Percentiles rank a stretch among this genome's conserved stretches.
phyloP scores from a whole-genome alignment of 2,329 filamentous ascomycete species.

The Xylariaceae sp. region DNA sequence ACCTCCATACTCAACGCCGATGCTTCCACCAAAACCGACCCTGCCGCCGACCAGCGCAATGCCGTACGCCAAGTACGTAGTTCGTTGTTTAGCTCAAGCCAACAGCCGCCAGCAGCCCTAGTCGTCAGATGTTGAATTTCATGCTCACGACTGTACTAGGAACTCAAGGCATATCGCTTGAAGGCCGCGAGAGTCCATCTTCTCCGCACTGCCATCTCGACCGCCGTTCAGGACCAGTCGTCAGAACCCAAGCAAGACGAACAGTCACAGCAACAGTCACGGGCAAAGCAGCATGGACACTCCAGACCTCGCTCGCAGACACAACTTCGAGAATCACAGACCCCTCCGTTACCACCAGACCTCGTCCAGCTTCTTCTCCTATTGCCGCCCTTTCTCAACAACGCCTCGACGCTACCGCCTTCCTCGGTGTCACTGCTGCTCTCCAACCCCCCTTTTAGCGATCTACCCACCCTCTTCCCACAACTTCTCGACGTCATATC shows the following conservation, averaged over 20 bases:
- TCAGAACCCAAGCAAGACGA: background rate
- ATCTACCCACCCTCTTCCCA: slow-evolving; percentile 45
- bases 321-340: slow-evolving; percentile 18
- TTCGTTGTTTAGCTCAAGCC: background rate
- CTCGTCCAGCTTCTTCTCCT: slow-evolving; percentile 52
- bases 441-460: slow-evolving; percentile 44
- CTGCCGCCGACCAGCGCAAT: slow-evolving; percentile 46
- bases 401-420: slow-evolving; percentile 33
- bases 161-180: slow-evolving; percentile 46
- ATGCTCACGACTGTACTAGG: slow-evolving; percentile 32
- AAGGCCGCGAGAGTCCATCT: slow-evolving; percentile 46
- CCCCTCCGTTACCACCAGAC: slow-evolving; percentile 34
- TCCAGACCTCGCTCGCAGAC: slow-evolving; percentile 25
- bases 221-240: slow-evolving; percentile 33
- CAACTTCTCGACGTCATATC: slow-evolving; percentile 45
- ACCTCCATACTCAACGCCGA: slow-evolving; percentile 51
- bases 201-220: slow-evolving; percentile 46
- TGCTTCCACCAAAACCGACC: slow-evolving; percentile 51
- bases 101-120: background rate
- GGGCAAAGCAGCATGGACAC: slow-evolving; percentile 21
- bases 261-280: slow-evolving; percentile 24
- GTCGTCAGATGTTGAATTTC: background rate
- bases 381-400: slow-evolving; percentile 45
- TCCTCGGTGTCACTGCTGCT: slow-evolving; percentile 42
- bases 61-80: slow-evolving; percentile 44